Evolutionary conservation across 2,329 filamentous ascomycete genomes (phyloP), one percentile per base, ranked within the genome.

Genomic region (Colletotrichum tofieldiae): DNA sequence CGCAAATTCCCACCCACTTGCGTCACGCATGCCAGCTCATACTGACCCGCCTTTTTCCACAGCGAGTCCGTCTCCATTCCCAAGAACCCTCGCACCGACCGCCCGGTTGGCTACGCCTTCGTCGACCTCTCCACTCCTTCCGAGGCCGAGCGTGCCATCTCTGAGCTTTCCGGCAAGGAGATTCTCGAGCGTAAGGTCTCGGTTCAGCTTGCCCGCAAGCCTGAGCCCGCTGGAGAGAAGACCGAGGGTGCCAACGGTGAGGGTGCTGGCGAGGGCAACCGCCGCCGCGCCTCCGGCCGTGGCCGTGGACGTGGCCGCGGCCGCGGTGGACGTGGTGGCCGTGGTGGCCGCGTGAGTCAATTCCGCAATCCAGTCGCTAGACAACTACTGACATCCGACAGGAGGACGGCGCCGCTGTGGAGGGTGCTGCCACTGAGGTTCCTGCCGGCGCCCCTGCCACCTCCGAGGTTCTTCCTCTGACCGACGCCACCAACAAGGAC

Each of bases 11-110:
- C 65, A 72, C 69, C 59, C 59, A 69, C 69, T 64, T 69, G 69
- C 69, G 69, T 72, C 69, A 68, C 68, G 60, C 65, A 41, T 69
- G 69, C 65, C 69, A 72, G 47, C 70, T 70, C 70, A 72, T 70
- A 72, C 70, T 72, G 70, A 69, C 70, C 70, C 65, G 61, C 56
- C 65, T 71, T 69, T 67, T 68, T 16, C 35, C 60, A 71, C 81
- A 98, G 96, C 86, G 96, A 99, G 90, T 97, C 94, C 85, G 96
- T 96, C 84, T 98, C 96, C 79, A 99, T 99, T 86, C 96, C 96
- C 78, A 98, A 97, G 91, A 98, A 99, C 90, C 96, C 96, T 82
- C 96, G 96, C 85, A 99, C 96, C 86, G 96, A 95, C 86, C 96
- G 96, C 83, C 96, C 96, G 76, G 96, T 99, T 84, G 96, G 96